These are phyloP conservation scores for Penicillium sp. DNA, from an alignment of 2,329 filamentous ascomycete species.

Conservation along the genomic window DNA sequence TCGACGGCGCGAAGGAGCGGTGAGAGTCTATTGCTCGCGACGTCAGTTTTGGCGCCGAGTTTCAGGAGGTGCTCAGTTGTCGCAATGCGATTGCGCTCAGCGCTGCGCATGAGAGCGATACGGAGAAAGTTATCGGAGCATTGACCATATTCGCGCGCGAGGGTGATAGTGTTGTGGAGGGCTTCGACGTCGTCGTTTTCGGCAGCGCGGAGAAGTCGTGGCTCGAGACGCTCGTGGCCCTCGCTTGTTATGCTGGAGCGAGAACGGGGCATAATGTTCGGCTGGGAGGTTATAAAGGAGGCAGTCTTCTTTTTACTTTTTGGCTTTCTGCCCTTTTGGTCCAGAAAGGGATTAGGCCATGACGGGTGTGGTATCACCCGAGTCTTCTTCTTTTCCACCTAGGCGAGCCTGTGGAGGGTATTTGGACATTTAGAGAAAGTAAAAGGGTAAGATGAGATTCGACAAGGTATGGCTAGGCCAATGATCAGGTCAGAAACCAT, in stretches of 20 bases:
- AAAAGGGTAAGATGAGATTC: background rate
- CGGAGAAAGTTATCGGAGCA: conserved; percentile 40
- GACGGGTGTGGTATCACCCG: background rate
- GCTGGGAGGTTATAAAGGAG: background rate
- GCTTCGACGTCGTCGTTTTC: conserved; percentile 38
- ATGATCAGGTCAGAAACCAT: background rate
- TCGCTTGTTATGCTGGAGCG: conserved; percentile 37
- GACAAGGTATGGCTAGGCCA: background rate
- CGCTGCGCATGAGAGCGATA: conserved; percentile 42
- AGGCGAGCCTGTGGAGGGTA: background rate
- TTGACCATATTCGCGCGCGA: conserved; percentile 37
- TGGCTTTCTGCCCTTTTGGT: background rate
- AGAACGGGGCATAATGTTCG: conserved; percentile 26
- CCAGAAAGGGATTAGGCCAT: conserved; percentile 14
- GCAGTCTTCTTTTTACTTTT: background rate
- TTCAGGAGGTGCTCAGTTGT: conserved; percentile 38
- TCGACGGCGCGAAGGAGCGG: conserved; percentile 42
- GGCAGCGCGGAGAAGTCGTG: conserved; percentile 42
- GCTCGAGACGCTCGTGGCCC: conserved; percentile 41
- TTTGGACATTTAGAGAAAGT: background rate
- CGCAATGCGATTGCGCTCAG: conserved; percentile 36
- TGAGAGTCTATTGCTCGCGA: conserved; percentile 28
- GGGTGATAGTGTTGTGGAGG: conserved; percentile 32
- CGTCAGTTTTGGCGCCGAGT: conserved; percentile 40
- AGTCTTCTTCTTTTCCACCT: background rate